phyloP scores from a whole-genome alignment of 1,284 basidiomycete species.

The Chiua sp. region DNA sequence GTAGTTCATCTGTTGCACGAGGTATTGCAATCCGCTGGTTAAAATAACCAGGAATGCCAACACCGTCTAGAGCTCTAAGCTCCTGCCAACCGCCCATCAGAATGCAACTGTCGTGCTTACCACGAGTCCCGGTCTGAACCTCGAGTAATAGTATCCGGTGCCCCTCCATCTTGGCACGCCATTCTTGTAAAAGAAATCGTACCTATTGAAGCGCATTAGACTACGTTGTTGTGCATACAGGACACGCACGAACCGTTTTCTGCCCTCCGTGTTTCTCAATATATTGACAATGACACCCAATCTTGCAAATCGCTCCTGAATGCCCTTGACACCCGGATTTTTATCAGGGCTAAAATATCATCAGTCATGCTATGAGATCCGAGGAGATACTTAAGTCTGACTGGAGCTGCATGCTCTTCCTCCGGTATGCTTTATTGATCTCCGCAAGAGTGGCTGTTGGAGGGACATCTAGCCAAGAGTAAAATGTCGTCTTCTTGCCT shows the following conservation, averaged over 20 bases:
- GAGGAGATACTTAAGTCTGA: constrained; percentile 43
- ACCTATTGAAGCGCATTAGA: constrained; percentile 47
- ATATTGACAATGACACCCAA: constrained; percentile 88
- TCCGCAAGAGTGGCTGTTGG: constrained; percentile 72
- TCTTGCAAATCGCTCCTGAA: constrained; percentile 87
- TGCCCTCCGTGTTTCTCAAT: constrained; percentile 74
- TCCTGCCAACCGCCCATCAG: constrained; percentile 2
- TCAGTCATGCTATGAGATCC: constrained; percentile 12
- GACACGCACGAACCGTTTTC: constrained; percentile 66
- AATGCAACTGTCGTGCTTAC: constrained; percentile 45
- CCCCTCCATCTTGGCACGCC: constrained; percentile 91
- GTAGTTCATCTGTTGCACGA: constrained; percentile 81
- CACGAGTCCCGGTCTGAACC: constrained; percentile 89
- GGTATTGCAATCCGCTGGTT: constrained; percentile 79
- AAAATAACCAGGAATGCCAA: constrained; percentile 75
- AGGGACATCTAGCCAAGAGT: constrained; percentile 82
- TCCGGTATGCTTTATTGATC: constrained; percentile 88
- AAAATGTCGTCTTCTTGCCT: constrained; percentile 91
- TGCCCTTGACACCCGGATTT: constrained; percentile 81
- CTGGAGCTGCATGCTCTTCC: constrained; percentile 88
- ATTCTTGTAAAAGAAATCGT: constrained; percentile 92
- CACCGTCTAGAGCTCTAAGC: constrained; percentile 50
- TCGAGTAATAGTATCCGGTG: constrained; percentile 90
- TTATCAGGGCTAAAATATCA: constrained; percentile 81
- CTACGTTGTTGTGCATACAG: background rate